Evolutionary conservation across 768 basidiomycete species (phyloP), one percentile per base, ranked within the genome.

Genomic region (Suillus occidentalis): DNA sequence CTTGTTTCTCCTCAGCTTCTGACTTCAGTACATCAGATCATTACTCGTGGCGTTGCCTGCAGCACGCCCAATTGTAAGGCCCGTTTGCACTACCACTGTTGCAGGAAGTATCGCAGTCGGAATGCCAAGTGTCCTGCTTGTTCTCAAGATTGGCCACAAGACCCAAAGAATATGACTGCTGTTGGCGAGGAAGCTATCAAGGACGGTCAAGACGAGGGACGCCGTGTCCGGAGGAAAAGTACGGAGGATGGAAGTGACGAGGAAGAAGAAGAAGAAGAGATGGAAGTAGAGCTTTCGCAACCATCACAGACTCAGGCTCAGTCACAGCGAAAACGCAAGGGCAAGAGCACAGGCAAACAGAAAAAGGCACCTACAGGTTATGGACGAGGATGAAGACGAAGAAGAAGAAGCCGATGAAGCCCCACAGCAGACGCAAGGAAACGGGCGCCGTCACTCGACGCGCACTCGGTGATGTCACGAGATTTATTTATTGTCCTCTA

Each of bases 21-120:
- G 20, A 40, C 18, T 34, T 31, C 55, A 36, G 25, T 36, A 34
- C 10, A 64, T 14, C 67, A 93, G 90, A 81, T 89, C 39, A 69
- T 92, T 52, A 93, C 92, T 4, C 85, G 83, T 37, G 92, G 92
- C 25, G 75, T 86, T 18, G 81, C 84, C 8, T 94, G 92, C 72
- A 77, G 73, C 53, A 86, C 80, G 3, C 71, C 79, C 1, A 87
- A 87, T 61, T 95, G 92, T 81, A 81, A 86, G 70, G 78, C 80
- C 14, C 82, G 82, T 36, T 73, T 93, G 73, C 93, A 93, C 71
- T 74, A 74, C 52, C 85, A 88, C 63, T 92, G 92, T 68, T 89
- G 87, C 74, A 75, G 72, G 42, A 82, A 72, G 60, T 88, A 82
- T 71, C 82, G 82, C 13, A 45, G 16, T 45, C 77, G 78, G 37